Conservation (phyloP, 2,329 filamentous ascomycete species). For the Paraphoma sp. region DNA sequence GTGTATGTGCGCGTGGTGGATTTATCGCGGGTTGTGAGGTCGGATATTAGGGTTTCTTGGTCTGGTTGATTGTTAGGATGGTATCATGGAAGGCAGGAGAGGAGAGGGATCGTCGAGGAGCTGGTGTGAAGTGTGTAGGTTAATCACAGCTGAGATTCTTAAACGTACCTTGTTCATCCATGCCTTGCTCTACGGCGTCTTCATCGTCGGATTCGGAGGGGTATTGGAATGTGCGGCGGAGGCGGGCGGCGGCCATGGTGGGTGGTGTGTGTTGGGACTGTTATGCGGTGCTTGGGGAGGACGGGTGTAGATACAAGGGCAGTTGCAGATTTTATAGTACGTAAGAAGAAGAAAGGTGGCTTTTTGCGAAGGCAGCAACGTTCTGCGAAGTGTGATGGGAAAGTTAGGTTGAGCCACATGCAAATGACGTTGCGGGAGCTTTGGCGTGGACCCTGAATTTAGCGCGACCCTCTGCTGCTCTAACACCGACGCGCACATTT, state of each 20-base stretch:
- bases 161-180: conserved; percentile 75
- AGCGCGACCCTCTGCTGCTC: conserved; percentile 2
- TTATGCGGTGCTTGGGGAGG: neutral
- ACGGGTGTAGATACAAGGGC: neutral
- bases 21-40: conserved; percentile 46
- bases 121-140: neutral
- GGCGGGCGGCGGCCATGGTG: conserved; percentile 63
- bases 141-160: neutral
- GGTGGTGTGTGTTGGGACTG: neutral
- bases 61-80: conserved; percentile 21
- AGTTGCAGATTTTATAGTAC: neutral
- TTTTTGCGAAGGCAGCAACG: conserved; percentile 13
- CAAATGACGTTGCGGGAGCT: conserved; percentile 25
- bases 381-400: conserved; percentile 5
- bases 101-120: neutral
- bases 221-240: conserved; percentile 81
- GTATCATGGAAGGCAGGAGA: conserved; percentile 3
- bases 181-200: conserved; percentile 63
- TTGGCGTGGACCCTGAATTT: conserved; percentile 22
- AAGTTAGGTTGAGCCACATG: conserved; percentile 10
- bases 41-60: conserved; percentile 32
- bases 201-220: conserved; percentile 64
- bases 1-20: conserved; percentile 58
- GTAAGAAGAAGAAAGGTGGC: conserved; percentile 3
- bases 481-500: too few relatives aligned